Evolutionary conservation across 2,329 filamentous ascomycete species (phyloP).

Genomic region (Colletotrichum sp.): DNA sequence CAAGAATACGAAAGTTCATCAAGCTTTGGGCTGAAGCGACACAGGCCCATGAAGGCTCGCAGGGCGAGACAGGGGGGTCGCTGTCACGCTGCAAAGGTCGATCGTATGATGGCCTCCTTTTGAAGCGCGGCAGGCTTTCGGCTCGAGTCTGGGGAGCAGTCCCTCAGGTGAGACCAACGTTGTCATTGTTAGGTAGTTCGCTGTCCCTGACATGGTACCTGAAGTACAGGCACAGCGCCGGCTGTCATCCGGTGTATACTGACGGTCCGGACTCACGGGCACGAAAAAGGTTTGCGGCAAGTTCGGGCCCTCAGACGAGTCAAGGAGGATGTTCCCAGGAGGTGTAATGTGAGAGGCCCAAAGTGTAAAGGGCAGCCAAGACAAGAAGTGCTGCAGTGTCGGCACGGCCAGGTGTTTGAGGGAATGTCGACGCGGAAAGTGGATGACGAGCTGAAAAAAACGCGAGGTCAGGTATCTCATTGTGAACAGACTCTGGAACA

Average conservation of each 20-base stretch:
- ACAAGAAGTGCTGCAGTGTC: not conserved
- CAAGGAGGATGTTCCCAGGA: not conserved
- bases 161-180: not conserved
- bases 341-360: not conserved
- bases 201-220: not conserved
- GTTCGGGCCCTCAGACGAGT: not conserved
- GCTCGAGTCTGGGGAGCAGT: not conserved
- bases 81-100: not conserved
- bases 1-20: conserved; percentile 1
- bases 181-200: not conserved
- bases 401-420: not conserved
- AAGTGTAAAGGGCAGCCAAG: not conserved
- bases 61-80: not conserved
- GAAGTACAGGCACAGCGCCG: not conserved
- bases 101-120: conserved; percentile 3
- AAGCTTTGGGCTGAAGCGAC: conserved; percentile 9
- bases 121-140: conserved; percentile 4
- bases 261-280: conserved; percentile 1
- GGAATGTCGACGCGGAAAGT: not conserved
- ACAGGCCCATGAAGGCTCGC: not conserved
- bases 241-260: conserved; percentile 8
- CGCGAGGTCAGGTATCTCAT: not conserved
- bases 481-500: not conserved
- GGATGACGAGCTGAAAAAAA: not conserved
- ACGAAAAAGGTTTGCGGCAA: not conserved